phyloP scores from a whole-genome alignment of 2,329 filamentous ascomycete species.

The Fulvia fulva region DNA sequence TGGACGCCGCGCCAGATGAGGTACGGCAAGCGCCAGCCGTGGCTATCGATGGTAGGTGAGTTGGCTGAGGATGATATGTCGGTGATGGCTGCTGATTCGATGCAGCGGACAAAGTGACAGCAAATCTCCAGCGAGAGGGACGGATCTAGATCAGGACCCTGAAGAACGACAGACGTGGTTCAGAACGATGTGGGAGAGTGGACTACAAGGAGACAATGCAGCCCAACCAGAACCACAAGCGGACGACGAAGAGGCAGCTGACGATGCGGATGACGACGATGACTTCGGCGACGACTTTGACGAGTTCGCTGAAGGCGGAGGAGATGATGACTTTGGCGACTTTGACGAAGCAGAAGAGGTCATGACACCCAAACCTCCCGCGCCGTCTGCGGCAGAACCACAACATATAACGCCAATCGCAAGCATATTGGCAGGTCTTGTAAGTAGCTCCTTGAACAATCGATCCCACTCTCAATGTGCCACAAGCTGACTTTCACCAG shows the following conservation, averaged over 20 bases:
- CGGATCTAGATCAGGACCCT: slow-evolving; percentile 20
- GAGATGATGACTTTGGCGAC: slow-evolving; percentile 49
- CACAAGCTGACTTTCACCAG: slow-evolving; percentile 29
- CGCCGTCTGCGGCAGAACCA: slow-evolving; percentile 7
- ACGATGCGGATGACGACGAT: slow-evolving; percentile 60
- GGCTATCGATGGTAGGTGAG: slow-evolving; percentile 54
- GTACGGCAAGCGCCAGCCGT: slow-evolving; percentile 48
- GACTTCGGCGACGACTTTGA: slow-evolving; percentile 69
- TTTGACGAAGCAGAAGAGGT: slow-evolving; percentile 44
- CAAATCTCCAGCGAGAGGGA: neutral
- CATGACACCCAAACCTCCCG: slow-evolving; percentile 19
- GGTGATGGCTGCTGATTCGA: neutral
- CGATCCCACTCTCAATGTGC: neutral
- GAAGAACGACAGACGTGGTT: slow-evolving; percentile 33
- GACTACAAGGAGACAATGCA: slow-evolving; percentile 15
- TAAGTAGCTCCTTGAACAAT: slow-evolving; percentile 39
- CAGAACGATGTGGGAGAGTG: slow-evolving; percentile 31
- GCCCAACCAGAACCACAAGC: slow-evolving; percentile 25
- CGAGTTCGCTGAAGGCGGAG: slow-evolving; percentile 53
- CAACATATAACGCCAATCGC: slow-evolving; percentile 31
- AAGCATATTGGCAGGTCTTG: slow-evolving; percentile 43
- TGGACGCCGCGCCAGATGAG: slow-evolving; percentile 58
- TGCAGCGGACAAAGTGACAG: slow-evolving; percentile 5
- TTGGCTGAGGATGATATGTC: slow-evolving; percentile 8
- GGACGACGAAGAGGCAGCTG: slow-evolving; percentile 53